Conservation (phyloP, 2,329 filamentous ascomycete genomes). For the Cephalotrichum gorgonifer region DNA sequence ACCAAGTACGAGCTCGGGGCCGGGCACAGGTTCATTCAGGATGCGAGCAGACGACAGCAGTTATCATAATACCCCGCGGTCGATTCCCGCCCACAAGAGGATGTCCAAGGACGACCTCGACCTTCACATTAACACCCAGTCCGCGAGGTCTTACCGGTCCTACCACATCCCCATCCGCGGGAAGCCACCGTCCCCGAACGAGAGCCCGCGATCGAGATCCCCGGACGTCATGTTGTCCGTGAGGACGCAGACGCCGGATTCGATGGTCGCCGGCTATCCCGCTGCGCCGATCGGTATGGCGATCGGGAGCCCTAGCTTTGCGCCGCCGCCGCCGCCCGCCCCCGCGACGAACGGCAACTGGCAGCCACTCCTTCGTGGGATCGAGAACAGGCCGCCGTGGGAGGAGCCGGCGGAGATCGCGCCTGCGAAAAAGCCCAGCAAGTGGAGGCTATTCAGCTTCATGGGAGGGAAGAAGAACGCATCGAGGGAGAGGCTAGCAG, state of each 20-base stretch:
- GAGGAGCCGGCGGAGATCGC: slow-evolving; percentile 1
- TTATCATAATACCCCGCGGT: neutral
- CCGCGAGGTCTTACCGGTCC: slow-evolving; percentile 21
- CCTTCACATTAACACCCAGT: slow-evolving; percentile 17
- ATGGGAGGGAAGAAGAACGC: slow-evolving; percentile 3
- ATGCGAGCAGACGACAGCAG: neutral
- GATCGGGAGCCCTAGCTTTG: slow-evolving; percentile 51
- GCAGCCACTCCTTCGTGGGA: slow-evolving; percentile 1
- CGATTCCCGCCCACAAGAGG: slow-evolving; percentile 24
- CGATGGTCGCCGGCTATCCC: slow-evolving; percentile 20
- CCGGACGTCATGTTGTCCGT: slow-evolving; percentile 21
- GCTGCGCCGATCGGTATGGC: slow-evolving; percentile 57
- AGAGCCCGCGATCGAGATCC: slow-evolving; percentile 23
- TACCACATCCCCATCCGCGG: slow-evolving; percentile 30
- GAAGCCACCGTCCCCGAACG: slow-evolving; percentile 30
- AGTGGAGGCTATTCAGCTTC: slow-evolving; percentile 10
- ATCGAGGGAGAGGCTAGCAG: neutral
- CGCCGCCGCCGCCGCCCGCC: neutral
- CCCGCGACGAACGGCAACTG: neutral
- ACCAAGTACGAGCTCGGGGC: slow-evolving; percentile 30
- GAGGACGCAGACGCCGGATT: slow-evolving; percentile 31
- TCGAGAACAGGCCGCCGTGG: neutral
- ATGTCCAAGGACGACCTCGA: slow-evolving; percentile 33
- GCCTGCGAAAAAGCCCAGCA: slow-evolving; percentile 5
- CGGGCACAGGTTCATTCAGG: slow-evolving; percentile 12